Conservation (phyloP, 306 rosid species). For the Ammopiptanthus mongolicus region DNA sequence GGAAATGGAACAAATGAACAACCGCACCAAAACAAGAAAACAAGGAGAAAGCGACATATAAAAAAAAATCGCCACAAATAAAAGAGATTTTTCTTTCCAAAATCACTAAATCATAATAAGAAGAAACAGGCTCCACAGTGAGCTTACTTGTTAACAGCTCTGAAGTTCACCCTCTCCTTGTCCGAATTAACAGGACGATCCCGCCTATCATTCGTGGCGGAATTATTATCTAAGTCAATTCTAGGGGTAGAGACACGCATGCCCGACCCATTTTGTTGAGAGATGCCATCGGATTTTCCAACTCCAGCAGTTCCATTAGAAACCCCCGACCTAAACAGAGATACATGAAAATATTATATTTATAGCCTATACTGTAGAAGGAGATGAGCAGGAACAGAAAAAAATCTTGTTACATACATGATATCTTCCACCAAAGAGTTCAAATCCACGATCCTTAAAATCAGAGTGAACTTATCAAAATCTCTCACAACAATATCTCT, state of each 20-base stretch:
- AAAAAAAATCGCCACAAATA: neutral
- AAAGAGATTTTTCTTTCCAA: neutral
- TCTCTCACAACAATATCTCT: neutral
- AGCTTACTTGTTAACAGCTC: conserved; percentile 68
- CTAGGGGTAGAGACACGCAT: conserved; percentile 64
- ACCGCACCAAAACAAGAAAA: neutral
- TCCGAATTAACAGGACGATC: conserved; percentile 68
- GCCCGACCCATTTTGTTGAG: conserved; percentile 62
- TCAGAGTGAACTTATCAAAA: neutral
- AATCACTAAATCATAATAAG: conserved; percentile 18
- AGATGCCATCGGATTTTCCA: conserved; percentile 66
- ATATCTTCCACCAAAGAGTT: conserved; percentile 1
- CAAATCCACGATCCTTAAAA: conserved; percentile 7
- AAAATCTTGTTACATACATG: neutral
- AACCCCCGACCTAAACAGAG: conserved; percentile 51
- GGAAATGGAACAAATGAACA: conserved; percentile 4
- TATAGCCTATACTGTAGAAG: conserved; percentile 17
- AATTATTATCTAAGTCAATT: conserved; percentile 56
- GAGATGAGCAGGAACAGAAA: conserved; percentile 2
- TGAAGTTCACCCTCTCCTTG: conserved; percentile 73
- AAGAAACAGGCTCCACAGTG: neutral
- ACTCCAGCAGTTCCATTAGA: conserved; percentile 62
- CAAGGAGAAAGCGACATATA: neutral
- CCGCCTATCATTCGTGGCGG: conserved; percentile 55
- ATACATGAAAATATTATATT: conserved; percentile 16